Percentiles rank a stretch among this genome's conserved stretches.
Conservation (phyloP, 75 land plant species). For the Sequoia sempervirens region DNA sequence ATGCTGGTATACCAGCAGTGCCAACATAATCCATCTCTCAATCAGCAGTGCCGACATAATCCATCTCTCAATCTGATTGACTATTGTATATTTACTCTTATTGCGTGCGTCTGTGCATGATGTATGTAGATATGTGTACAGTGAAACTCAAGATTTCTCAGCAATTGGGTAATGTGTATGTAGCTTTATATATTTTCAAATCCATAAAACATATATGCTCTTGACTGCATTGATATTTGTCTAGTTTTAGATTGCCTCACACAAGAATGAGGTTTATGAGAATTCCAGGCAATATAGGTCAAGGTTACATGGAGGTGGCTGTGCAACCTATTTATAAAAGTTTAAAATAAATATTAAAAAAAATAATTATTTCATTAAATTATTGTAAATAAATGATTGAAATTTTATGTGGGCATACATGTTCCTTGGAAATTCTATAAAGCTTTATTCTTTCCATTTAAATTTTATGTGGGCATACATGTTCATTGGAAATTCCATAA, state of each 20-base stretch:
- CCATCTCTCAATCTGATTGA: neutral
- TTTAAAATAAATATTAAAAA: too few species aligned
- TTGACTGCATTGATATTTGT: neutral
- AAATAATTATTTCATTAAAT: too few species aligned
- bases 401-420: too few species aligned
- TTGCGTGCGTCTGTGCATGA: neutral
- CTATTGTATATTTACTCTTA: neutral
- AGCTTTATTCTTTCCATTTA: too few species aligned
- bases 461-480: too few species aligned
- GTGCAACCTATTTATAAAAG: too few species aligned
- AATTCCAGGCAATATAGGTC: too few species aligned
- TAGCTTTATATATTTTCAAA: neutral
- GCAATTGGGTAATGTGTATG: neutral
- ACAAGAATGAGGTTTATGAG: neutral
- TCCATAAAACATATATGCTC: neutral
- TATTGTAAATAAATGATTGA: too few species aligned
- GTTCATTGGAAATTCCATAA: too few species aligned
- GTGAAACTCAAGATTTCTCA: neutral
- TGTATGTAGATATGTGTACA: neutral
- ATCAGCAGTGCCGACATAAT: neutral
- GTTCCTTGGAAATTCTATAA: too few species aligned
- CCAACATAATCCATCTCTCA: neutral
- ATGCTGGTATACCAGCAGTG: neutral
- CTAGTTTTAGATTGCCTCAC: neutral
- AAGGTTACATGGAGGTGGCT: too few species aligned